Base-by-base conservation (phyloP, 306 rosid species). In the Vigna radiata region DNA sequence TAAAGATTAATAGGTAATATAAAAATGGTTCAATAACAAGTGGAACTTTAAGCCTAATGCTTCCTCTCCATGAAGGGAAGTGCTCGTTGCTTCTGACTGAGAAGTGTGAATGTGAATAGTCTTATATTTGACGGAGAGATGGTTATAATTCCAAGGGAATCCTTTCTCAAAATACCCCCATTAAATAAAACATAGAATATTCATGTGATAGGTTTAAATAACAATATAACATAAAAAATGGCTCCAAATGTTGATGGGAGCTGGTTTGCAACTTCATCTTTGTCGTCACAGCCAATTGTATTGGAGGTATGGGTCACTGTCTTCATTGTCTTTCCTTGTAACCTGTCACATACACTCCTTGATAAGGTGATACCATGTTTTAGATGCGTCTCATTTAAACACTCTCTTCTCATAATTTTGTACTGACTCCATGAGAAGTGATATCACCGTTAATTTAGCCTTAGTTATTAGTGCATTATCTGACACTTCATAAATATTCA, bases 321-420 rank as follows among this genome's bases (percentile, higher is more conserved):
- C 70, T 23, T 33, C 9, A 3, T 53, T 53, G 49, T 27, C 21
- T 64, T 76, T 48, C 21, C 15, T 13, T 52, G 76, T 19, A 67
- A 59, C 15, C 8, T 47, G 69, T 13, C 39, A 37, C 17, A 25
- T 8, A 17, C 25, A 13, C 43, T 48, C 76, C 11, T 21, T 27
- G 37, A 47, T 41, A 43, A 29, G 49, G 56, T 31, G 64, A 64
- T 52, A 61, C 63, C 77, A 17, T 69, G 60, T 65, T 62, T 31
- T 54, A 39, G 39, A 23, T 48, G 53, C 54, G 15, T 43, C n/a
- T 47, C 66, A 67, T 67, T 9, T 53, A 37, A 43, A 7, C 23
- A 11, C 25, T 67, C 67, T 68, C 37, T 58, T 33, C 54, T 47
- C 50, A 76, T 5, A 15, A 76, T 16, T 70, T 11, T 58, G 56